phyloP scores from a whole-genome alignment of 805 yeast genomes.

The Spathaspora passalidarum region DNA sequence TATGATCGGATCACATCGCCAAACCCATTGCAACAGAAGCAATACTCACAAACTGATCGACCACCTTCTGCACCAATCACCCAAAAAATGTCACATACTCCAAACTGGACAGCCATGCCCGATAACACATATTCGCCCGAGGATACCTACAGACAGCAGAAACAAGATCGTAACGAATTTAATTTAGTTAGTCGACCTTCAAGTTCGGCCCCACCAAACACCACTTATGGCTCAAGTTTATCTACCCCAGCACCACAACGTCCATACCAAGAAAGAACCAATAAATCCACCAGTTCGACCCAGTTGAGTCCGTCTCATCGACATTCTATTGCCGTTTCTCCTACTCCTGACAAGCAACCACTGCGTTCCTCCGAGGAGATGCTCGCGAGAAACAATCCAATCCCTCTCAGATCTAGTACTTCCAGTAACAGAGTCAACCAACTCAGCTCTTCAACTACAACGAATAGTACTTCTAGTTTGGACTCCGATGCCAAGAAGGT shows the following conservation, averaged over 20 bases:
- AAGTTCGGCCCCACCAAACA: not conserved
- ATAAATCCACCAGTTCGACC: not conserved
- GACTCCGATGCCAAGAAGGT: not conserved
- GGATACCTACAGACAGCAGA: not conserved
- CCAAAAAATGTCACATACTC: not conserved
- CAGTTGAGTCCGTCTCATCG: constrained; percentile 14
- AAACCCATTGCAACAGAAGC: not conserved
- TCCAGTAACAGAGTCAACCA: not conserved
- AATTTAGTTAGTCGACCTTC: not conserved
- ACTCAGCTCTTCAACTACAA: not conserved
- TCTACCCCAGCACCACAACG: not conserved
- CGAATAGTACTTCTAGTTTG: too few species aligned
- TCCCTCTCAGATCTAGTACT: too few species aligned
- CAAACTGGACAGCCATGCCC: constrained; percentile 23
- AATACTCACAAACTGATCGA: not conserved
- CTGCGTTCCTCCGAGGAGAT: too few species aligned
- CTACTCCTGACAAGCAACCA: constrained; percentile 10
- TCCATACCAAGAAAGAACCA: not conserved
- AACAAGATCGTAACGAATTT: constrained; percentile 1
- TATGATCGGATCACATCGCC: not conserved
- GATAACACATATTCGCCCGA: not conserved
- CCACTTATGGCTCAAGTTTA: not conserved
- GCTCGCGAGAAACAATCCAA: too few species aligned
- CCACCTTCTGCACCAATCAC: not conserved
- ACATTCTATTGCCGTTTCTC: constrained; percentile 28